These are phyloP conservation scores for Coffea canephora DNA, from an alignment of 257 asterid genomes.

Conservation along the genomic window DNA sequence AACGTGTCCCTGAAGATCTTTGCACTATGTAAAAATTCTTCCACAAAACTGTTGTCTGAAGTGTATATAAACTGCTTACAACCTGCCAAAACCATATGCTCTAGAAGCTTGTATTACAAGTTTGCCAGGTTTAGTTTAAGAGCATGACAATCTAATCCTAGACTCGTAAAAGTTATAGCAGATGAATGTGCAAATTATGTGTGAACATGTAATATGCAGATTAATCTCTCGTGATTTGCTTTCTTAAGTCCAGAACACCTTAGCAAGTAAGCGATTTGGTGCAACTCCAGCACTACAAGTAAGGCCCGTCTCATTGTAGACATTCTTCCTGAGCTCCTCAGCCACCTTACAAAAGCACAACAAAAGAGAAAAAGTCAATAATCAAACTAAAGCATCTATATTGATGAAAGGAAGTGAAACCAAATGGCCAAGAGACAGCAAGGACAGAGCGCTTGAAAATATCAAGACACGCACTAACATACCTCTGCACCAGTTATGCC, in stretches of 20 bases:
- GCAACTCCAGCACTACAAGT: conserved; percentile 98
- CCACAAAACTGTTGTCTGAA: not conserved
- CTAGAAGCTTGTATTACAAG: not conserved
- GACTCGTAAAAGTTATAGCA: not conserved
- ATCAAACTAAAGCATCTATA: not conserved
- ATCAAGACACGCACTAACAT: conserved; percentile 25
- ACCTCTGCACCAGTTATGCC: conserved; percentile 77
- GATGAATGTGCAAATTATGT: not conserved
- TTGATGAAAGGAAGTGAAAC: conserved; percentile 14
- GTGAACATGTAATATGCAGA: not conserved
- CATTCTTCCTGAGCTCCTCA: conserved; percentile 73
- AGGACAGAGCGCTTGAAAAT: conserved; percentile 9
- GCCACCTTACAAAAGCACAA: conserved; percentile 61
- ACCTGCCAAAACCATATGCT: not conserved
- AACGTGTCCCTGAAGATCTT: no score
- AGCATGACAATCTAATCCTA: not conserved
- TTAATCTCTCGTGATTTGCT: not conserved
- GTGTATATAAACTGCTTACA: not conserved
- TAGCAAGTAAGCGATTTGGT: conserved; percentile 91
- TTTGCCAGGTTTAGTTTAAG: not conserved
- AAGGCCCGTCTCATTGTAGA: conserved; percentile 77
- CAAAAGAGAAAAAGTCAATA: conserved; percentile 4
- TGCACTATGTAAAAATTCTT: not conserved
- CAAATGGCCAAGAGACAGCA: not conserved
- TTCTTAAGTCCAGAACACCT: conserved; percentile 49